phyloP scores from a whole-genome alignment of 176 grass and related monocot genomes.

The Musa itinerans region DNA sequence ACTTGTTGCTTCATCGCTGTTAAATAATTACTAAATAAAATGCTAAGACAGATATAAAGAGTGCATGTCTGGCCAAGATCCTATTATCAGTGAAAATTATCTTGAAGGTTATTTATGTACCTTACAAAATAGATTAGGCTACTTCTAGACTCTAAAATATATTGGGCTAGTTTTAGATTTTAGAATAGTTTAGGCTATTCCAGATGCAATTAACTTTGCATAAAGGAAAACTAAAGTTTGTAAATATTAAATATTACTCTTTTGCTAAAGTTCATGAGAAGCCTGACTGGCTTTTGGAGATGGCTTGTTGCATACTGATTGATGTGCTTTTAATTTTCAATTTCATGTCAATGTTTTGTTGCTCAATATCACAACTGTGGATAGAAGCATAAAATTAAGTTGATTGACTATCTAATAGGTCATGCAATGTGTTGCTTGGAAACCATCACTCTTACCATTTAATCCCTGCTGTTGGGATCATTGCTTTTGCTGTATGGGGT shows the following conservation, averaged over 20 bases:
- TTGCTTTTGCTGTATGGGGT: slow-evolving; percentile 86
- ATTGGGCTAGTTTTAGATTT: neutral
- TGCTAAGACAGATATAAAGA: too few species aligned
- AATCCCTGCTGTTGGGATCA: slow-evolving; percentile 72
- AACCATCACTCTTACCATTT: slow-evolving; percentile 51
- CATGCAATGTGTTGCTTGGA: slow-evolving; percentile 53
- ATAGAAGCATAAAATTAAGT: slow-evolving; percentile 11
- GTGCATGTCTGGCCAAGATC: too few species aligned
- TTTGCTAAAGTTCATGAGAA: neutral
- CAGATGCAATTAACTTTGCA: neutral
- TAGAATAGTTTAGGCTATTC: neutral
- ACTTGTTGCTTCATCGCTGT: too few species aligned
- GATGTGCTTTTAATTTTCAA: neutral
- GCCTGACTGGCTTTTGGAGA: neutral
- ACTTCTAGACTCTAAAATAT: too few species aligned
- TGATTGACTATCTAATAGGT: slow-evolving; percentile 35
- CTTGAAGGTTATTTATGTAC: neutral
- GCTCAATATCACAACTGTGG: slow-evolving; percentile 3
- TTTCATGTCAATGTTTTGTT: neutral
- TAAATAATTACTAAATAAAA: too few species aligned
- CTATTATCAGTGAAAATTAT: neutral
- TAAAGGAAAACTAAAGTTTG: neutral
- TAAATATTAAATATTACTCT: neutral
- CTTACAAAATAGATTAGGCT: neutral
- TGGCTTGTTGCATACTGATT: neutral